Percentiles rank a stretch among this genome's conserved stretches.
These are phyloP conservation scores for Nannochloropsis gaditana DNA, from an alignment of 108 stramenopile genomes.

Conservation along the genomic window DNA sequence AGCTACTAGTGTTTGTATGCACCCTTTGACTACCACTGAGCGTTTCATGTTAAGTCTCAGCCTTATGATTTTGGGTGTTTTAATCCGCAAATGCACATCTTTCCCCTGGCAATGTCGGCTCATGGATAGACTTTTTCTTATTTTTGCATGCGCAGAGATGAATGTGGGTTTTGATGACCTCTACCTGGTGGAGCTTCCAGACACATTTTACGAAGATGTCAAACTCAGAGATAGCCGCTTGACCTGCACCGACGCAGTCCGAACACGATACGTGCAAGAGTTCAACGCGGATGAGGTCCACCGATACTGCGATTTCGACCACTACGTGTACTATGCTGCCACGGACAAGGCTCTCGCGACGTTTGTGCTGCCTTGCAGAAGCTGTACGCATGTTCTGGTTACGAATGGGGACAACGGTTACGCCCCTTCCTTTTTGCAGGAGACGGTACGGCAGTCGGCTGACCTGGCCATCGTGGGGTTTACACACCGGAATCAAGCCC, in stretches of 20 bases:
- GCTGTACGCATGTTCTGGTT: constrained; percentile 3
- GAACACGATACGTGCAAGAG: neutral
- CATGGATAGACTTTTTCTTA: too few relatives aligned
- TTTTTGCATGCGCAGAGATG: neutral
- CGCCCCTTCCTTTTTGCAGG: neutral
- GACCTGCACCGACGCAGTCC: neutral
- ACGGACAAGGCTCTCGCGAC: neutral
- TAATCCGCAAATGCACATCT: too few relatives aligned
- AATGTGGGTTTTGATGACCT: constrained; percentile 1
- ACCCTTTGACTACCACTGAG: neutral
- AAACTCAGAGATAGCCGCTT: neutral
- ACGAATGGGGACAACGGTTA: neutral
- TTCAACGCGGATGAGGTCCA: neutral
- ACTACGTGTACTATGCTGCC: neutral
- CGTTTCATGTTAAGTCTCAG: too few relatives aligned
- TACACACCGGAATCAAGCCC: neutral
- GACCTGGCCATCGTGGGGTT: neutral
- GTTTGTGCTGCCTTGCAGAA: neutral
- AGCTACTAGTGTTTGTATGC: neutral
- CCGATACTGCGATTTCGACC: constrained; percentile 4
- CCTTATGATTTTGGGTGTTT: too few relatives aligned
- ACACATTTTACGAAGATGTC: neutral
- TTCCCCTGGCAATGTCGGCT: too few relatives aligned
- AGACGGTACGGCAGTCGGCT: neutral
- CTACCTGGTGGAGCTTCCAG: neutral